phyloP scores from a whole-genome alignment of 2,329 filamentous ascomycete species.

The Zopfia rhizophila region DNA sequence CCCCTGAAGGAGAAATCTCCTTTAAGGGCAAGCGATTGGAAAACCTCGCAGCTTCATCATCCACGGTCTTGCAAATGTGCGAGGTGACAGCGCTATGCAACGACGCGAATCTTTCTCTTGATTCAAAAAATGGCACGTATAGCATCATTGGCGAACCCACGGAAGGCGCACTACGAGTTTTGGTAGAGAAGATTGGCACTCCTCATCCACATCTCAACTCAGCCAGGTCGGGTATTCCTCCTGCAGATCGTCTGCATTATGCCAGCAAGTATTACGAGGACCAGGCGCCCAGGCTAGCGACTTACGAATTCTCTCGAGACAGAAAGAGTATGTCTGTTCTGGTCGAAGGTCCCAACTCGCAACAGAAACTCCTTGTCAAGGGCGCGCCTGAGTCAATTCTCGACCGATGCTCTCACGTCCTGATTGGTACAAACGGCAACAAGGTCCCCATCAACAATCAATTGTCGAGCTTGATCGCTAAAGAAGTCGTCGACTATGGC shows the following conservation, averaged over 20 bases:
- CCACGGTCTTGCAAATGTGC: constrained; percentile 81
- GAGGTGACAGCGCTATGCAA: constrained; percentile 84
- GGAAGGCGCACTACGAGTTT: constrained; percentile 88
- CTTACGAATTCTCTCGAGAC: constrained; percentile 96
- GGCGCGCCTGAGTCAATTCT: constrained; percentile 95
- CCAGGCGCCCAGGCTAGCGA: constrained; percentile 78
- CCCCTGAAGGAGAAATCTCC: constrained; percentile 80
- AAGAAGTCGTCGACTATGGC: constrained; percentile 88
- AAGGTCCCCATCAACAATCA: constrained; percentile 76
- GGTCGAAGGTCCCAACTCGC: constrained; percentile 72
- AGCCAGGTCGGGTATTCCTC: constrained; percentile 58
- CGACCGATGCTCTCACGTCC: constrained; percentile 85
- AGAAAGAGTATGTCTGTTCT: constrained; percentile 99
- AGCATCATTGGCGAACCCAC: constrained; percentile 93
- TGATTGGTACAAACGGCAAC: constrained; percentile 82
- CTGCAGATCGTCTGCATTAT: constrained; percentile 76
- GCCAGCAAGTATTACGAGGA: constrained; percentile 87
- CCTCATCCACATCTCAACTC: constrained; percentile 71
- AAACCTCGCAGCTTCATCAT: constrained; percentile 75
- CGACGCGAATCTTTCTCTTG: constrained; percentile 84
- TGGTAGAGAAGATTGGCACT: constrained; percentile 95
- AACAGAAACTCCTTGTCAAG: constrained; percentile 93
- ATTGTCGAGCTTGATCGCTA: constrained; percentile 75
- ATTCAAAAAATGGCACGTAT: constrained; percentile 77
- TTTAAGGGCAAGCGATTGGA: constrained; percentile 73